phyloP scores from a whole-genome alignment of 495 filamentous ascomycete genomes.

The Xylaria grammica region DNA sequence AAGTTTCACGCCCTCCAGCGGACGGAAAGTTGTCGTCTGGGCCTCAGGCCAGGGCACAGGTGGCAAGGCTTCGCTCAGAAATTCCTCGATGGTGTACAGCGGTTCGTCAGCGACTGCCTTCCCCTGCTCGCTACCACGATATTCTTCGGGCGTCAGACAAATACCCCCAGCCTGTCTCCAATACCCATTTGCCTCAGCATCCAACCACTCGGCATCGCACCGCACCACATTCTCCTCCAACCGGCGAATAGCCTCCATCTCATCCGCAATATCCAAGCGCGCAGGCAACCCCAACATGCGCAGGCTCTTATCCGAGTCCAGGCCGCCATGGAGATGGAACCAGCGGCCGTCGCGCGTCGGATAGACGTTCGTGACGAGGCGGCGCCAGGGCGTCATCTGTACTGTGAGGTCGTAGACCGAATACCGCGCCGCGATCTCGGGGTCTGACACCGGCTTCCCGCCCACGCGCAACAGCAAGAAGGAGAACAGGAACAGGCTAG shows the following conservation, averaged over 20 bases:
- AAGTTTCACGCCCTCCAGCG: constrained; percentile 64
- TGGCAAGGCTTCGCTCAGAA: constrained; percentile 36
- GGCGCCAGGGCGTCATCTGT: constrained; percentile 33
- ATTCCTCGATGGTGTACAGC: constrained; percentile 50
- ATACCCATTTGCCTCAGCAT: constrained; percentile 51
- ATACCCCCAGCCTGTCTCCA: constrained; percentile 61
- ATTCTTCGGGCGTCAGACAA: constrained; percentile 54
- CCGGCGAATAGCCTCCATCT: constrained; percentile 34
- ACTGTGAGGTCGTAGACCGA: constrained; percentile 31
- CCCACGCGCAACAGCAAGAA: constrained; percentile 32
- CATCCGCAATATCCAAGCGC: constrained; percentile 28
- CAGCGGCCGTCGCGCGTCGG: constrained; percentile 55
- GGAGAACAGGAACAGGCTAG: constrained; percentile 37
- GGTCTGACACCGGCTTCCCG: constrained; percentile 27
- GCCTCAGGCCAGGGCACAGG: constrained; percentile 42
- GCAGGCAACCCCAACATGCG: constrained; percentile 49
- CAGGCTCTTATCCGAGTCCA: constrained; percentile 53
- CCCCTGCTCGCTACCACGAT: constrained; percentile 53
- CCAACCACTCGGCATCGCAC: constrained; percentile 46
- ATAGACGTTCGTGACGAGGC: constrained; percentile 57
- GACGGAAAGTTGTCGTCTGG: constrained; percentile 44
- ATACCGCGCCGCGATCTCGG: constrained; percentile 26
- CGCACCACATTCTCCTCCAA: constrained; percentile 36
- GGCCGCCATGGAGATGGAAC: constrained; percentile 59
- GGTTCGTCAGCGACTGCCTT: constrained; percentile 54